Base-by-base conservation (phyloP, 345 rosid genomes). In the Erucastrum elatum region DNA sequence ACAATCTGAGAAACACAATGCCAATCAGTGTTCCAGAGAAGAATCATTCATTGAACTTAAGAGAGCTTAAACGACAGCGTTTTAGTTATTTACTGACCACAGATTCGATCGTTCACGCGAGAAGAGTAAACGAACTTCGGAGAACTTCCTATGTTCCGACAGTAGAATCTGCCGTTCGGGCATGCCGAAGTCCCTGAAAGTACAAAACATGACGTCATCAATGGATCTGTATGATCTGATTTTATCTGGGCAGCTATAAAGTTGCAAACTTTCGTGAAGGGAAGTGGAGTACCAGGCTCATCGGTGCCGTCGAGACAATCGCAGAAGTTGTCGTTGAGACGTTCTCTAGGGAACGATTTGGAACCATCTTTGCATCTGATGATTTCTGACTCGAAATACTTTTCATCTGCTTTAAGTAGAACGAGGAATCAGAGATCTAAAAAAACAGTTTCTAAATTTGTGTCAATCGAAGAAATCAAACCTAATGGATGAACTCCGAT, bases 261-360 rank as follows among this genome's bases (percentile, higher is more conserved):
- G 65, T 75, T 25, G 9, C 15, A 3, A 25, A 64, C 49, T 74
- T 74, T 73, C 8, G 33, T 6, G 49, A 35, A 64, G 35, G 21
- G 55, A 44, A 51, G 51, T 27, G 26, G 4, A 68, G 67, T 86
- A 95, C 99, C 99, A 35, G 98, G 98, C 83, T 93, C 99, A 68
- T 93, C 98, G 16, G 97, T 95, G 34, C 99, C 98, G 33, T 95
- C 99, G 66, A 87, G 55, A 78, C 99, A 95, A 68, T 95, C 99
- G 68, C 99, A 95, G 85, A 86, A 95, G 80, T 95, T 72, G 72
- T 95, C 99, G 30, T 95, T 95, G 72, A 95, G 88, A 79, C 88
- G 93, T 75, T 95, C 96, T 77, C 85, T 86, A 35, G 85, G 35
- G 83, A 95, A 91, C 30, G 88, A 89, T 65, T 87, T 88, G 25